Base-by-base conservation (phyloP, 805 yeast species). In the Ogataea polymorpha region DNA sequence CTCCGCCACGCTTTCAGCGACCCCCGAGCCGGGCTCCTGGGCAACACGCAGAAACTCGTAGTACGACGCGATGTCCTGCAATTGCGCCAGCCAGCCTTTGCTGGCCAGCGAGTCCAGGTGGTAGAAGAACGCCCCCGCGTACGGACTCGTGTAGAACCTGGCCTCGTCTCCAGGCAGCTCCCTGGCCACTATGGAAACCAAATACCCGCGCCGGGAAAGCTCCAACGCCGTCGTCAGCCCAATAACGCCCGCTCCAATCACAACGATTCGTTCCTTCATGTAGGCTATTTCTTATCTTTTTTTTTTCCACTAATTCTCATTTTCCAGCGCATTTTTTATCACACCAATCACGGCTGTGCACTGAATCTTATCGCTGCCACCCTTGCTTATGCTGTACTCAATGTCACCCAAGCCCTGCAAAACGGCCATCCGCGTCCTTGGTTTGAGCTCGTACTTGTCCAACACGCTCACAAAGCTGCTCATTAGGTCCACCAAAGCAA, bases 291-390 rank as follows among this genome's bases (percentile, higher is more conserved):
- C 20, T 18, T 18, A 18, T 18, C 20, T 18, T 6, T 18, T 18
- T 18, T 11, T 10, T 24, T 9, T 16, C 17, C 15, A 15, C 18
- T 24, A 51, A 4, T 58, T 66, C 50, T 71, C 70, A 36, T 62
- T 43, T 49, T 79, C 84, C 65, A 82, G 62, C 0, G 86, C 82
- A 12, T 66, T 66, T 61, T 89, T 90, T 24, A 93, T 79, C 6
- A 82, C 87, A 0, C 96, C 96, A 41, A 93, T 82, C 39, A 86
- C 80, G 2, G 96, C 97, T 55, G 93, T 85, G 32, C 87, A 77
- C 58, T 91, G 97, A 23, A 93, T 76, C 60, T 82, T 85, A 45
- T 90, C 96, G 57, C 81, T 86, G 2, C 98, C 97, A 8, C 99
- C 99, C 59, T 79, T 81, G 13, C 95, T 80, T 26, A 93, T 82